Conservation (phyloP, 169 alveolate species). For the Pseudocohnilembus persalinus region DNA sequence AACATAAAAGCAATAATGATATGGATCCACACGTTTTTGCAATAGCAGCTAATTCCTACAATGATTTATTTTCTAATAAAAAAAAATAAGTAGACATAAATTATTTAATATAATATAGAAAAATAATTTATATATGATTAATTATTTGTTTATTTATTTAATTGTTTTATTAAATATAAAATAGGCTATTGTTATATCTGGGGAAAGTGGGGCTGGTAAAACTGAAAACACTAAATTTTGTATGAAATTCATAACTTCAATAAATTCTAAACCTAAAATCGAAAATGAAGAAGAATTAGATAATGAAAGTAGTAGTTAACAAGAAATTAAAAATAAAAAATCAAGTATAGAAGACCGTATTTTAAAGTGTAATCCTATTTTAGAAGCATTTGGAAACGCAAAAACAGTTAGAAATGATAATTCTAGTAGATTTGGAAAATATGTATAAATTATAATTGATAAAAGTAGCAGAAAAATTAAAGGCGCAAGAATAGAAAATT, state of each 20-base stretch:
- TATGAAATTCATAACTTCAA: slow-evolving; percentile 28
- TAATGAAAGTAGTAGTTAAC: too few species aligned
- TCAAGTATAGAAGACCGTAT: slow-evolving; percentile 38
- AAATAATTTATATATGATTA: too few species aligned
- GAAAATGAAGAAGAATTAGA: not conserved
- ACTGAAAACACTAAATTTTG: slow-evolving; percentile 89
- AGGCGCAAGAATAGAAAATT: slow-evolving; percentile 88
- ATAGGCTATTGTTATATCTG: slow-evolving; percentile 96
- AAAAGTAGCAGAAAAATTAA: slow-evolving; percentile 40
- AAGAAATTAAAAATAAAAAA: slow-evolving; percentile 1
- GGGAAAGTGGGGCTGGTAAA: slow-evolving; percentile 99
- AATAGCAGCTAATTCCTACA: not conserved
- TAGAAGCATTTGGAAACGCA: slow-evolving; percentile 94
- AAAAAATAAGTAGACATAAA: slow-evolving; percentile 44
- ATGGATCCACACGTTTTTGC: not conserved
- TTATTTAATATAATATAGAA: slow-evolving; percentile 30
- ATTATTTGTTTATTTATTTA: too few species aligned
- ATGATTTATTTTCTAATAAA: slow-evolving; percentile 57
- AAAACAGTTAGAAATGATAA: slow-evolving; percentile 91
- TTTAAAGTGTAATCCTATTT: slow-evolving; percentile 88
- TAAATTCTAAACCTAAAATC: too few species aligned
- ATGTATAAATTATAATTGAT: slow-evolving; percentile 55
- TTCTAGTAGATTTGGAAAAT: slow-evolving; percentile 92
- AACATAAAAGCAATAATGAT: too few species aligned
- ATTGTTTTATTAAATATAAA: too few species aligned